Conservation (phyloP, 2,329 filamentous ascomycete species). For the Cyphellophora attinorum region DNA sequence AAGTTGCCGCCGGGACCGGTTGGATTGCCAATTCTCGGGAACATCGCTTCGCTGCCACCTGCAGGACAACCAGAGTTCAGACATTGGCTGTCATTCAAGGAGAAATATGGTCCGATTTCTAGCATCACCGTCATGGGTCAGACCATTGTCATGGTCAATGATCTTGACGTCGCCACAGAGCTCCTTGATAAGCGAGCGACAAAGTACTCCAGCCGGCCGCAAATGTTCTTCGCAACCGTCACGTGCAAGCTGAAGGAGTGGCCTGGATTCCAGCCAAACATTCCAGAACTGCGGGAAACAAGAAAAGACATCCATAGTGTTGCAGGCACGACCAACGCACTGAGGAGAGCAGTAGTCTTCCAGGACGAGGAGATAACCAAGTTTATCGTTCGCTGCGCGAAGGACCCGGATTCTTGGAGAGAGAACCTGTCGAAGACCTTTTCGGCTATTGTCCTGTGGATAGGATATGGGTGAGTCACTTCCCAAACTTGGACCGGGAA, state of each 20-base stretch:
- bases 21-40: constrained; percentile 39
- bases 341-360: too few species aligned
- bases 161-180: constrained; percentile 23
- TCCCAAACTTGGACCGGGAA: too few species aligned
- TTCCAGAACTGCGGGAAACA: too few species aligned
- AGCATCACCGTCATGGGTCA: constrained; percentile 28
- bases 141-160: constrained; percentile 28
- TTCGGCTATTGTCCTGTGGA: too few species aligned
- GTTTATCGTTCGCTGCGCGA: too few species aligned
- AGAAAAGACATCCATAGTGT: too few species aligned
- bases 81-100: constrained; percentile 37
- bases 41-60: constrained; percentile 39
- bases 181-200: constrained; percentile 26
- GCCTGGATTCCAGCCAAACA: constrained; percentile 27
- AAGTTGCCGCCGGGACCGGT: constrained; percentile 47
- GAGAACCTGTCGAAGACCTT: too few species aligned
- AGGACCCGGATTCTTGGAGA: too few species aligned
- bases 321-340: too few species aligned
- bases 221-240: constrained; percentile 24
- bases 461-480: too few species aligned
- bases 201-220: constrained; percentile 23
- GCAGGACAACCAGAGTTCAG: constrained; percentile 27
- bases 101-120: constrained; percentile 30
- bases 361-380: too few species aligned
- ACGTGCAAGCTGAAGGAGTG: constrained; percentile 34